Percentiles rank a stretch among this genome's conserved stretches.
phyloP scores from a whole-genome alignment of 495 filamentous ascomycete species.

The Rhypophila decipiens region DNA sequence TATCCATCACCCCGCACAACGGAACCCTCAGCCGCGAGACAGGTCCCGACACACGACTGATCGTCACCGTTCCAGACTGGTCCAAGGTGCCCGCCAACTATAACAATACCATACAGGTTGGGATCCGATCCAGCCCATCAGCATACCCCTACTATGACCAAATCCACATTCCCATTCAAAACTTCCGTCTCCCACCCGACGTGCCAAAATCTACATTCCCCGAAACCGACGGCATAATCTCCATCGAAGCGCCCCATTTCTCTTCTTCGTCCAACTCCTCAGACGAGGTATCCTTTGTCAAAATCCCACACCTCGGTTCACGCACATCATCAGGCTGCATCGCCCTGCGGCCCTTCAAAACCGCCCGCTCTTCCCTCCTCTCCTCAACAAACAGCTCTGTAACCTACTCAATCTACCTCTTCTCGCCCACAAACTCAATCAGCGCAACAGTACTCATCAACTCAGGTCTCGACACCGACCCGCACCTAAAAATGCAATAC shows the following conservation, averaged over 20 bases:
- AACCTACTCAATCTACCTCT: conserved; percentile 51
- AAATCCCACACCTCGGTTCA: conserved; percentile 37
- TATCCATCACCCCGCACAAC: conserved; percentile 37
- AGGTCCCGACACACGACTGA: conserved; percentile 29
- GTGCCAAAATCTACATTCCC: conserved; percentile 52
- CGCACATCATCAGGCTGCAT: conserved; percentile 43
- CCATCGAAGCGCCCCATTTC: conserved; percentile 52
- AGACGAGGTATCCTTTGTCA: conserved; percentile 17
- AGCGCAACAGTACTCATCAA: conserved; percentile 49
- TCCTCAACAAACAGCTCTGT: conserved; percentile 36
- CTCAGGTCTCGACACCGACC: conserved; percentile 24
- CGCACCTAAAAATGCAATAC: conserved; percentile 19
- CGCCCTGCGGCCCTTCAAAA: conserved; percentile 41
- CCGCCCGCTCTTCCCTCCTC: conserved; percentile 22
- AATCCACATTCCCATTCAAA: neutral
- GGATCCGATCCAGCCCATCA: neutral
- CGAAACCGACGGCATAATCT: conserved; percentile 45
- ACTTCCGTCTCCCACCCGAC: conserved; percentile 38
- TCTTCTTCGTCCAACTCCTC: conserved; percentile 14
- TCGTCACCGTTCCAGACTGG: neutral
- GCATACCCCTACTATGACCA: neutral
- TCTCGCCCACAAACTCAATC: conserved; percentile 31
- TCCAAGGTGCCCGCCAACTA: neutral
- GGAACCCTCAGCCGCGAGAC: conserved; percentile 35
- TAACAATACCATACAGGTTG: neutral